Evolutionary conservation across 2,329 filamentous ascomycete species (phyloP), one percentile per base, ranked within the genome.

Genomic region (Penicillium aurantiogriseum): DNA sequence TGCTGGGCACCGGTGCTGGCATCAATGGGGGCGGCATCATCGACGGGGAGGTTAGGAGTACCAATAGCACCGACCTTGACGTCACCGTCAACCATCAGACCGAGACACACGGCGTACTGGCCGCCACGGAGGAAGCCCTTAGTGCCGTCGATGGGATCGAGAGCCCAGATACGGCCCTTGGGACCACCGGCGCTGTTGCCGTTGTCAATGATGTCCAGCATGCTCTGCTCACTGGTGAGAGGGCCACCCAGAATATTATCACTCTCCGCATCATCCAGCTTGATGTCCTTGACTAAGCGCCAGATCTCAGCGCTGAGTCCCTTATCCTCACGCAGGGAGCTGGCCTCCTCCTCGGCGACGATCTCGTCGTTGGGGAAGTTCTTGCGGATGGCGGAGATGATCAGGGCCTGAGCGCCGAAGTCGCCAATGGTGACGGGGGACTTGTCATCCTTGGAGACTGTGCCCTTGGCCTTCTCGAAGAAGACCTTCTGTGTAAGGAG

Each of bases 341-440:
- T 86, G 8, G 93, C 90, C 77, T 99, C 94, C 77, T 99, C 94
- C 77, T 99, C 94, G 65, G 90, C 94, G 42, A 99, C 91, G 62
- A 99, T 90, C 74, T 91, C 88, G 72, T 99, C 94, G 36, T 86
- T 72, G 19, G 94, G 94, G 80, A 99, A 99, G 77, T 89, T 91
- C 77, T 90, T 85, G 76, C 88, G 88, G 66, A 99, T 88, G 29
- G 93, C 93, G 56, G 88, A 84, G 71, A 97, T 96, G 77, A 99
- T 96, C 64, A 99, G 85, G 33, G 94, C 92, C 80, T 99, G 94
- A 38, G 94, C 95, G 71, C 94, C 94, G 75, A 96, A 97, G 79
- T 99, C 94, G 74, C 93, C 94, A 68, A 97, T 94, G 19, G 94
- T 99, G 69, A 99, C 94, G 64, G 94, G 94, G 10, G 92, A 96